Base-by-base conservation (phyloP, 2,329 filamentous ascomycete species). In the Hypocreales sp. region DNA sequence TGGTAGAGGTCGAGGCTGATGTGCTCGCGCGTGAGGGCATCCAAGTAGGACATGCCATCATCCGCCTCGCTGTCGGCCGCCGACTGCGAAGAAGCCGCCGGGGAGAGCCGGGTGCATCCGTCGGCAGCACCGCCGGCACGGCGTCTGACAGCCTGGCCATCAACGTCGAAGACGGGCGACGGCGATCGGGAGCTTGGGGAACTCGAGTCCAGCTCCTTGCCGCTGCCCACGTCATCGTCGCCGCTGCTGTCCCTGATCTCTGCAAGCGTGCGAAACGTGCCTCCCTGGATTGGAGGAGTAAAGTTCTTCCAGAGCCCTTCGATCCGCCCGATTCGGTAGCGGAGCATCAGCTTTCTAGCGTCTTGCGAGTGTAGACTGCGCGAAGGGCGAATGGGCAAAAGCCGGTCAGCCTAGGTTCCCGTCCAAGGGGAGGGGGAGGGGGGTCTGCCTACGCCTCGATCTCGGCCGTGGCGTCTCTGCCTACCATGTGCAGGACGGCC, bases 401-500 rank as follows among this genome's bases (percentile, higher is more conserved):
- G n/a, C n/a, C n/a, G n/a, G n/a, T n/a, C n/a, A n/a, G n/a, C n/a
- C n/a, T n/a, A n/a, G n/a, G n/a, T n/a, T n/a, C n/a, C n/a, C n/a
- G n/a, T n/a, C n/a, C n/a, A n/a, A n/a, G n/a, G n/a, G n/a, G n/a
- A n/a, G n/a, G n/a, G n/a, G n/a, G n/a, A n/a, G n/a, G n/a, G 21
- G 28, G 15, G 25, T 18, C 11, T 7, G 7, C 77, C 27, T 66
- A 94, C 82, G 77, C 81, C 50, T 78, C 82, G 35, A 95, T 76
- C 55, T 95, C 90, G 51, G 94, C 86, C 8, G 87, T 94, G 27
- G 83, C 87, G 69, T 93, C 84, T 54, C 79, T 72, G 35, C 84
- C 84, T 34, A 95, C 71, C 83, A 94, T 90, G 48, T 98, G 90
- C 48, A 72, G 61, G 37, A 98, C 92, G 29, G 87, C 71, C 55